Evolutionary conservation across 805 yeast genomes (phyloP), one percentile per base, ranked within the genome.

Genomic region (Torulaspora gathmanii): DNA sequence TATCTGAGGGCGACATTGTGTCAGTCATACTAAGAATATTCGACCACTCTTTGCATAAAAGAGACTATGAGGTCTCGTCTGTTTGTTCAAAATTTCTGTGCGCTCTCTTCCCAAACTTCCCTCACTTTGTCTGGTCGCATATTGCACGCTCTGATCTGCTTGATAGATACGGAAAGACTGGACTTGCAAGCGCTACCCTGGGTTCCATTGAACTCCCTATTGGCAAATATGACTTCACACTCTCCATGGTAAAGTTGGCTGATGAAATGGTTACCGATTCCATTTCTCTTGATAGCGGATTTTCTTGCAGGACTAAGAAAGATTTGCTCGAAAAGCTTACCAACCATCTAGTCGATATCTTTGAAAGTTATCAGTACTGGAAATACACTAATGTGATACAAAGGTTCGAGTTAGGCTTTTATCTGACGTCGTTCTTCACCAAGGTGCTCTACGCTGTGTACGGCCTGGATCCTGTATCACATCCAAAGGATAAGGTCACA

Each of bases 101-200:
- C 1, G 69, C 74, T 13, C 69, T 77, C 31, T 69, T 70, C 31
- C 69, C 68, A 37, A 65, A 77, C 5, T 75, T 72, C 31, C 78
- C 95, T 0, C 73, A 75, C 47, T 71, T 87, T 45, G 83, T 89
- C 3, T 90, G 96, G 96, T 75, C 88, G 0, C 83, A 83, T 56
- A 63, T 91, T 11, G 74, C 79, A 17, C 78, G 79, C 40, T 83
- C 95, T 0, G 74, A 78, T 15, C 67, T 89, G 23, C 68, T 88
- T 1, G 81, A 83, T 11, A 72, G 73, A 39, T 72, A 76, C 45
- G 80, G 80, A 1, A 78, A 77, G 50, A 86, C 85, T 34, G 90
- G 93, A 0, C 65, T 79, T 37, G 78, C 81, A 1, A 64, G 77
- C 1, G 72, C 74, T 0, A 72, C 86, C 1, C 69, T 87, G 38